phyloP scores from a whole-genome alignment of 2,329 filamentous ascomycete species.

The Aspergillus aculeatinus region DNA sequence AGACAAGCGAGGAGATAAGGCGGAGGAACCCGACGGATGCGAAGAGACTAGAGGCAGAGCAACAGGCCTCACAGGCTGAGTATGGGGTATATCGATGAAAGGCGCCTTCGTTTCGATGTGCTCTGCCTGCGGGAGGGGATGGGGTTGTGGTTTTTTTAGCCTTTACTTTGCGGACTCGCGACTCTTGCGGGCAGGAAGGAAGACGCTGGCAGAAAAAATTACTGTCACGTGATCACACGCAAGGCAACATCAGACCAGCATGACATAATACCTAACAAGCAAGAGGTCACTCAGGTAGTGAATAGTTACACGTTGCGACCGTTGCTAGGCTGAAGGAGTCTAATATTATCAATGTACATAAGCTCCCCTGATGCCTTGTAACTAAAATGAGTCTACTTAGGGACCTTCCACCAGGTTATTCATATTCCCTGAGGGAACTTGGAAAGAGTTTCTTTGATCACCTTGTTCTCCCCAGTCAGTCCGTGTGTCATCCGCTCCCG shows the following conservation, averaged over 20 bases:
- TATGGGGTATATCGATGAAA: constrained; percentile 1
- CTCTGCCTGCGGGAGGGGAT: constrained; percentile 14
- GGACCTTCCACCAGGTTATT: not conserved
- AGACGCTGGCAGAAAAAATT: constrained; percentile 18
- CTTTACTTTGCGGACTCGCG: constrained; percentile 16
- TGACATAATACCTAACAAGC: constrained; percentile 4
- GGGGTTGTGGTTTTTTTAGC: constrained; percentile 13
- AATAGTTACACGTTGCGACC: not conserved
- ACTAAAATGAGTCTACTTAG: not conserved
- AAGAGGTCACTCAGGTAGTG: not conserved
- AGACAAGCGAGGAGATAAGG: constrained; percentile 12
- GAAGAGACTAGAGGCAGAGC: constrained; percentile 13
- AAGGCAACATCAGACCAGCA: constrained; percentile 17
- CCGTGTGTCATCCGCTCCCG: not conserved
- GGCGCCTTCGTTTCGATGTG: constrained; percentile 13
- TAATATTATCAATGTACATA: not conserved
- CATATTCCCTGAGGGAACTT: not conserved
- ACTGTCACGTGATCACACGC: constrained; percentile 20
- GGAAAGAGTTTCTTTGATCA: not conserved
- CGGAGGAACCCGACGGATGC: not conserved
- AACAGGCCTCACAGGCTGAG: constrained; percentile 1
- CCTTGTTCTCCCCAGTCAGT: not conserved
- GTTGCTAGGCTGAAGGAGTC: not conserved
- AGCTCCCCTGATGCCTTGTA: not conserved
- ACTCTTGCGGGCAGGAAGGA: constrained; percentile 16